Conservation (phyloP, 768 basidiomycete species). For the Leccinum arenicola region DNA sequence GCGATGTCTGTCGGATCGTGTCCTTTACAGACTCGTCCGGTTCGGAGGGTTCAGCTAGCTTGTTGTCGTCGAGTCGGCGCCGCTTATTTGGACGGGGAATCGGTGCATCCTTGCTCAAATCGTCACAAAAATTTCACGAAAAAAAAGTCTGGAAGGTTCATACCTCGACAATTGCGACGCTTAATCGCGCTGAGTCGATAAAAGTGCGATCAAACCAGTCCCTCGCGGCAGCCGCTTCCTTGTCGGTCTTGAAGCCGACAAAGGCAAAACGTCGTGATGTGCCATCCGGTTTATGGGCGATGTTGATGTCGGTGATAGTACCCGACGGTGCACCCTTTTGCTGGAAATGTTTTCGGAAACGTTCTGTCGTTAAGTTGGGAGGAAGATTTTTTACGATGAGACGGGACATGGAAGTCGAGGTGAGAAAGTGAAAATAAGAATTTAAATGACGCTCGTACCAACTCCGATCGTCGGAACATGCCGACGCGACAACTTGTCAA, state of each 20-base stretch:
- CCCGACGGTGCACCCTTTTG: slow-evolving; percentile 58
- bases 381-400: slow-evolving; percentile 84
- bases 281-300: slow-evolving; percentile 74
- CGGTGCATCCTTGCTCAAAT: slow-evolving; percentile 55
- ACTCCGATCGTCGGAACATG: slow-evolving; percentile 26
- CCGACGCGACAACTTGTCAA: slow-evolving; percentile 3
- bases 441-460: background rate
- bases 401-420: slow-evolving; percentile 58
- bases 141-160: background rate
- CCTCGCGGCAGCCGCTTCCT: slow-evolving; percentile 70
- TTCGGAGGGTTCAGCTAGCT: slow-evolving; percentile 5
- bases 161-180: slow-evolving; percentile 76
- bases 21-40: slow-evolving; percentile 35
- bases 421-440: background rate
- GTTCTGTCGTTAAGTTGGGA: slow-evolving; percentile 57
- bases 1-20: slow-evolving; percentile 68
- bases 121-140: slow-evolving; percentile 5
- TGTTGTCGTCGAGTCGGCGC: slow-evolving; percentile 39
- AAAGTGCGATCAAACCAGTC: slow-evolving; percentile 87
- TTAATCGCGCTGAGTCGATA: slow-evolving; percentile 75
- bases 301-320: slow-evolving; percentile 81
- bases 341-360: slow-evolving; percentile 67
- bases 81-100: slow-evolving; percentile 69
- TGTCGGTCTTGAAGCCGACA: slow-evolving; percentile 80
- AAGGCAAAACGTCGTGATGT: slow-evolving; percentile 89